These are phyloP conservation scores for Penicillium psychrofluorescens DNA, from an alignment of 495 filamentous ascomycete species.

Conservation along the genomic window DNA sequence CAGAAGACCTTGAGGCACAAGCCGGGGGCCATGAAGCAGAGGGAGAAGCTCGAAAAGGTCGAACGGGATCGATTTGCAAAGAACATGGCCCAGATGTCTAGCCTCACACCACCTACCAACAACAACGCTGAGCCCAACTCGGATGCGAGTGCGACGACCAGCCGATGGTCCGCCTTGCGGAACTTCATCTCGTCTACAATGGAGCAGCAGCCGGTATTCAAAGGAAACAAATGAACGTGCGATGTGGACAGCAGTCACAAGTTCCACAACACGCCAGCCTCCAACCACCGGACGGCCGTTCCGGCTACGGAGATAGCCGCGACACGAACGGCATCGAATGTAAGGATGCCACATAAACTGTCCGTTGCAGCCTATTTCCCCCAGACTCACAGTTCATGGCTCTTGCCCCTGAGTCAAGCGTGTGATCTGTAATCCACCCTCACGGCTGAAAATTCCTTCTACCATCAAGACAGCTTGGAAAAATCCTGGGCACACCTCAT, in stretches of 20 bases:
- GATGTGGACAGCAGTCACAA: not conserved
- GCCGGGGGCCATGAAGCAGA: constrained; percentile 76
- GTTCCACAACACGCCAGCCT: too few species aligned
- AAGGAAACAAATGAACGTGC: constrained; percentile 21
- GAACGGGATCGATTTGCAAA: constrained; percentile 77
- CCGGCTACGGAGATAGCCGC: too few species aligned
- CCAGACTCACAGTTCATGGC: too few species aligned
- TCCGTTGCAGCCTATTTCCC: too few species aligned
- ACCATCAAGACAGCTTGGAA: too few species aligned
- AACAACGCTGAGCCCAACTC: constrained; percentile 6
- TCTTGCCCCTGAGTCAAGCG: too few species aligned
- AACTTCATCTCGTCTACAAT: constrained; percentile 65
- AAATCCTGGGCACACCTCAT: too few species aligned
- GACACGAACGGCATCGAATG: too few species aligned
- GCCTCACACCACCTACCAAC: constrained; percentile 13
- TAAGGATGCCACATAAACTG: too few species aligned
- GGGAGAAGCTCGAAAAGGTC: constrained; percentile 64
- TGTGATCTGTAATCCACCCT: too few species aligned
- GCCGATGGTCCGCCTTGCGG: constrained; percentile 61
- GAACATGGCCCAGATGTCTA: constrained; percentile 63
- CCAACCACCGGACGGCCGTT: too few species aligned
- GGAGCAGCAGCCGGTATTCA: constrained; percentile 65
- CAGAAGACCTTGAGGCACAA: constrained; percentile 63
- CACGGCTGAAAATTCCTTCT: too few species aligned
- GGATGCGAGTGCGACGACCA: constrained; percentile 37